Evolutionary conservation across 2,329 filamentous ascomycete genomes (phyloP), one percentile per base, ranked within the genome.

Genomic region (Davidsoniella virescens): DNA sequence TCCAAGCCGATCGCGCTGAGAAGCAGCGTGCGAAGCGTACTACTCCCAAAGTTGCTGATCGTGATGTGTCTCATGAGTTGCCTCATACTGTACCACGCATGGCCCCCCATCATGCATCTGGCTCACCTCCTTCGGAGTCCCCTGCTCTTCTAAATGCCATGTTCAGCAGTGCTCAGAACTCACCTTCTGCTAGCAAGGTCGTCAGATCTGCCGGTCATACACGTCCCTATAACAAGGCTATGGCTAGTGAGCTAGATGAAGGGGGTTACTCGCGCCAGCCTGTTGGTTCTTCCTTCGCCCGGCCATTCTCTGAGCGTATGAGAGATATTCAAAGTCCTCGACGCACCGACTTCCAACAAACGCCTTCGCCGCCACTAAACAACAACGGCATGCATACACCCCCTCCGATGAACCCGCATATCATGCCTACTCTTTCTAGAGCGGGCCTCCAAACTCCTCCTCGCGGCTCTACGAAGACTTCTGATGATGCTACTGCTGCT

Each of bases 1-100:
- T 96, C 69, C 82, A 82, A 54, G 87, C 87, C 33, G 84, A 94
- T 57, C 77, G 84, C 46, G 82, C 84, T 54, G 84, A 92, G 63
- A 83, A 79, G 60, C 79, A 80, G 49, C 71, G 73, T n/a, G 51
- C 50, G 25, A 54, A 47, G 12, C n/a, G 40, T 9, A 25, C 44
- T 10, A 53, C 44, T 4, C 47, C 44, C 9, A 46, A 44, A 7
- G 25, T 44, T 7, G 23, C 44, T 7, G 23, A 47, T 6, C 20
- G 33, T 3, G 29, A 16, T 18, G 10, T 39, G 18, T n/a, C 23
- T 9, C 23, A 23, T 8, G 45, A 41, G 17, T 40, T 48, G 20
- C 43, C 49, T 9, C 49, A 51, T 37, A 51, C 49, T 12, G 49
- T 51, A 10, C 49, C 49, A 16, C 36, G 49, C 18, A 44, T 51